phyloP scores from a whole-genome alignment of 768 basidiomycete species.

The Tulasnella sp. region DNA sequence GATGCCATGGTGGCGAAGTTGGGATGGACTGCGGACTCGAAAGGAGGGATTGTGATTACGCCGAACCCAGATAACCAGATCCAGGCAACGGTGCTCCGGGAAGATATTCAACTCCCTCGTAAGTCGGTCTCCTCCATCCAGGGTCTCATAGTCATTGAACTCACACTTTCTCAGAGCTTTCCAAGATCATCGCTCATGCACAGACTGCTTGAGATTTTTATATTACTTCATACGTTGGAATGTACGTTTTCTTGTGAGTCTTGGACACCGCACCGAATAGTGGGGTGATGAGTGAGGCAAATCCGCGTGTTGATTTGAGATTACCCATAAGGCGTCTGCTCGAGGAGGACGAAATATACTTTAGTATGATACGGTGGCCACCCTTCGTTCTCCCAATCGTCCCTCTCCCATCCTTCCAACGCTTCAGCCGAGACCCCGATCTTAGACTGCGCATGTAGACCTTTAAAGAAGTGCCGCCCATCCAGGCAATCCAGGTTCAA shows the following conservation, averaged over 20 bases:
- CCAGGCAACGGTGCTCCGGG: constrained; percentile 73
- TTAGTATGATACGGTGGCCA: not conserved
- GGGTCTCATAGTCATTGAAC: not conserved
- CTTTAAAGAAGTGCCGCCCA: not conserved
- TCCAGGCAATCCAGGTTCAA: not conserved
- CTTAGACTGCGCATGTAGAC: not conserved
- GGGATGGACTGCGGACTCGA: constrained; percentile 51
- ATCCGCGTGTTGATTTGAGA: no score
- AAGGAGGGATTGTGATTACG: constrained; percentile 55
- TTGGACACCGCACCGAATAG: no score
- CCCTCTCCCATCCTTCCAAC: not conserved
- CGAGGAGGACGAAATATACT: not conserved
- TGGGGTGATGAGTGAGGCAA: no score
- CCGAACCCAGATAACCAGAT: constrained; percentile 83
- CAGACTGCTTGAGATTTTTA: not conserved
- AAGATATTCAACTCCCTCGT: constrained; percentile 73
- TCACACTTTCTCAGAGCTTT: constrained; percentile 1
- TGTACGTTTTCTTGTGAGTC: no score
- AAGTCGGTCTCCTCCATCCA: constrained; percentile 25
- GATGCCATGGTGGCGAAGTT: constrained; percentile 48
- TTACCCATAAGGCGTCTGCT: not conserved
- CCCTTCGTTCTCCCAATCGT: not conserved
- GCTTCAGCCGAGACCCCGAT: not conserved
- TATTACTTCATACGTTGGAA: not conserved
- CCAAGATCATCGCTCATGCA: constrained; percentile 15